These are phyloP conservation scores for Tephrocybe rancida DNA, from an alignment of 768 basidiomycete genomes.

Conservation along the genomic window DNA sequence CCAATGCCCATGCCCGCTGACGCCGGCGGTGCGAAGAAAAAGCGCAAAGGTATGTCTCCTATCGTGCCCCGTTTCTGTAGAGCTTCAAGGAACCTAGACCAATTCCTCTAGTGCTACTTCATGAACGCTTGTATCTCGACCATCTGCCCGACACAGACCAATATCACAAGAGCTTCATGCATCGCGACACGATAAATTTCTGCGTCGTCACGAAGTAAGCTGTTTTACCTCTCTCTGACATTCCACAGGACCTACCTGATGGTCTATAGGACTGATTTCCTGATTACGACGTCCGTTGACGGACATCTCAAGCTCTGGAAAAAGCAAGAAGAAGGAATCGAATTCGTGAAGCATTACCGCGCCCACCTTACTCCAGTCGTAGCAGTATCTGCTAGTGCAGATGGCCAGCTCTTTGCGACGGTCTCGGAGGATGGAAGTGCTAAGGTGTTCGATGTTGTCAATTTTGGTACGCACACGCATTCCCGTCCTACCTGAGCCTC, in stretches of 20 bases:
- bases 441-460: conserved; percentile 97
- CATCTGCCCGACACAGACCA: conserved; percentile 91
- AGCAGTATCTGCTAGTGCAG: conserved; percentile 83
- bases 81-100: conserved; percentile 36
- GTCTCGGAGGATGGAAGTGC: conserved; percentile 90
- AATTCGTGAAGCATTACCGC: conserved; percentile 98
- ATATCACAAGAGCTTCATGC: conserved; percentile 99
- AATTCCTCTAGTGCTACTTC: conserved; percentile 73
- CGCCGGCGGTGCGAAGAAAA: conserved; percentile 61
- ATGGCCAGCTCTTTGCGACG: conserved; percentile 91
- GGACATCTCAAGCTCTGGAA: conserved; percentile 99
- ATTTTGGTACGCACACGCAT: conserved; percentile 74
- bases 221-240: neutral
- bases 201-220: conserved; percentile 85
- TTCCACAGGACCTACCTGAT: neutral
- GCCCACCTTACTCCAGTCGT: conserved; percentile 83
- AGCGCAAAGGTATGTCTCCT: conserved; percentile 70
- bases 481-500: neutral
- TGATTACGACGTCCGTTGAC: conserved; percentile 93
- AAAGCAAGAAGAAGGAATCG: conserved; percentile 93
- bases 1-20: conserved; percentile 83
- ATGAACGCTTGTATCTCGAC: conserved; percentile 91
- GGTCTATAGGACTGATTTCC: conserved; percentile 78
- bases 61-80: conserved; percentile 18
- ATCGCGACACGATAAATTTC: conserved; percentile 89